Conservation (phyloP, 1,284 basidiomycete genomes). For the Marasmius oreades region DNA sequence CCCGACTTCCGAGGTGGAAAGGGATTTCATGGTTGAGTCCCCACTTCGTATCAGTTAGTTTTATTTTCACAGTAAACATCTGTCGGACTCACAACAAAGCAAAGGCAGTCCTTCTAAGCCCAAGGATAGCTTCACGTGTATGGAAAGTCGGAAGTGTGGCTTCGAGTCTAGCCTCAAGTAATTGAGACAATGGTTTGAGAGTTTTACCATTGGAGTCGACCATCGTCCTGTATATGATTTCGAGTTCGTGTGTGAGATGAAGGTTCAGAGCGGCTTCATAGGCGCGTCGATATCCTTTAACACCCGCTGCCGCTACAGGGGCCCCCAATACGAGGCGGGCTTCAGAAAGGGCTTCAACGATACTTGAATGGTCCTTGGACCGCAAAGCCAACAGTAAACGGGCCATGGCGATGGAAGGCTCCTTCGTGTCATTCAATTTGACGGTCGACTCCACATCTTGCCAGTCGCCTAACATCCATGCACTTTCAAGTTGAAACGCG, state of each 20-base stretch:
- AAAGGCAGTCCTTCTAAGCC: constrained; percentile 87
- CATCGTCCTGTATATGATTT: constrained; percentile 64
- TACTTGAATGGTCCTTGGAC: constrained; percentile 40
- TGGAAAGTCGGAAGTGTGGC: constrained; percentile 89
- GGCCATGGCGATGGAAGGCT: constrained; percentile 75
- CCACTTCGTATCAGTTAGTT: neutral
- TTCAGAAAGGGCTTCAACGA: constrained; percentile 51
- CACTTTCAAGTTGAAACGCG: constrained; percentile 90
- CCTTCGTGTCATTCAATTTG: constrained; percentile 42
- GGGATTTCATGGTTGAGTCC: neutral
- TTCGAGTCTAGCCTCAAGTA: constrained; percentile 64
- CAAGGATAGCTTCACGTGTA: constrained; percentile 88
- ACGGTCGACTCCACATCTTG: constrained; percentile 68
- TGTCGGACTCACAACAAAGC: constrained; percentile 54
- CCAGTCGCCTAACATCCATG: constrained; percentile 97
- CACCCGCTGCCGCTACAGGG: constrained; percentile 78
- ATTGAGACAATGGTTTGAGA: constrained; percentile 41
- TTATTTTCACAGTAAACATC: neutral
- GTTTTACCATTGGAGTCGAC: constrained; percentile 29
- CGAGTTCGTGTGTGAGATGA: constrained; percentile 87
- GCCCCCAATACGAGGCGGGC: constrained; percentile 80
- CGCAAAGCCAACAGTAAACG: constrained; percentile 82
- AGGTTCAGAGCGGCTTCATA: constrained; percentile 89
- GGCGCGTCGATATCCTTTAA: constrained; percentile 77
- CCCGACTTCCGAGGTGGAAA: constrained; percentile 56